Percentiles rank a stretch among this genome's conserved stretches.
Evolutionary conservation across 345 rosid genomes (phyloP).

Genomic region (Erucastrum elatum): DNA sequence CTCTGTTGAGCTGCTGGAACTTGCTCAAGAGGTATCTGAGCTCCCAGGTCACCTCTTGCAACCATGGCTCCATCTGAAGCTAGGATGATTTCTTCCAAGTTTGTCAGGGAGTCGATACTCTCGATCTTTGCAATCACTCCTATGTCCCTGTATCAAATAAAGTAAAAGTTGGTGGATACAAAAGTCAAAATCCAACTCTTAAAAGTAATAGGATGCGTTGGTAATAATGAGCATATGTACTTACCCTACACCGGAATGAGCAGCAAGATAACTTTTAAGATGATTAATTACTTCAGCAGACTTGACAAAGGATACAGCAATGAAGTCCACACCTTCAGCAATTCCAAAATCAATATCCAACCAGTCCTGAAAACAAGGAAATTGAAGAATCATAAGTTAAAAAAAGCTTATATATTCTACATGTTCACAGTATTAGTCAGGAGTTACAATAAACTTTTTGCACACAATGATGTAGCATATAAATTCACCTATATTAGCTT

Average conservation of each 20-base stretch:
- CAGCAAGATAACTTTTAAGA: slow-evolving; percentile 95
- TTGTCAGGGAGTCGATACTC: slow-evolving; percentile 85
- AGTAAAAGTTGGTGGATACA: neutral
- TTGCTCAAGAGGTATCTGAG: slow-evolving; percentile 95
- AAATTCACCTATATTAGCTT: too few species aligned
- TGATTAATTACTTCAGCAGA: slow-evolving; percentile 97
- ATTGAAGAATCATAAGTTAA: neutral
- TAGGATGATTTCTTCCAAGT: slow-evolving; percentile 81
- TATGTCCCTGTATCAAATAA: slow-evolving; percentile 62
- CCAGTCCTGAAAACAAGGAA: slow-evolving; percentile 73
- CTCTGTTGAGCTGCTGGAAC: slow-evolving; percentile 94
- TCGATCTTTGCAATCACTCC: slow-evolving; percentile 95
- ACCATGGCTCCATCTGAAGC: slow-evolving; percentile 99
- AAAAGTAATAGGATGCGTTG: slow-evolving; percentile 1
- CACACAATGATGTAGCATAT: neutral
- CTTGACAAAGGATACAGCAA: slow-evolving; percentile 97
- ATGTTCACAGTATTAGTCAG: too few species aligned
- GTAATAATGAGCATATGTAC: slow-evolving; percentile 9
- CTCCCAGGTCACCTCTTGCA: slow-evolving; percentile 98
- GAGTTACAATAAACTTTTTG: neutral
- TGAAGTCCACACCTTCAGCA: slow-evolving; percentile 95
- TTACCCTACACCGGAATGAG: slow-evolving; percentile 77
- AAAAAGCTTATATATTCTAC: too few species aligned
- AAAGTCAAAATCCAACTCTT: neutral
- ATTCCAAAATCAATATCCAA: slow-evolving; percentile 97